A percentile compares a stretch with the other conserved stretches of the same genome.
Evolutionary conservation across 371 early-diverging fungal species (phyloP).

Genomic region (Nematocida homosporus): DNA sequence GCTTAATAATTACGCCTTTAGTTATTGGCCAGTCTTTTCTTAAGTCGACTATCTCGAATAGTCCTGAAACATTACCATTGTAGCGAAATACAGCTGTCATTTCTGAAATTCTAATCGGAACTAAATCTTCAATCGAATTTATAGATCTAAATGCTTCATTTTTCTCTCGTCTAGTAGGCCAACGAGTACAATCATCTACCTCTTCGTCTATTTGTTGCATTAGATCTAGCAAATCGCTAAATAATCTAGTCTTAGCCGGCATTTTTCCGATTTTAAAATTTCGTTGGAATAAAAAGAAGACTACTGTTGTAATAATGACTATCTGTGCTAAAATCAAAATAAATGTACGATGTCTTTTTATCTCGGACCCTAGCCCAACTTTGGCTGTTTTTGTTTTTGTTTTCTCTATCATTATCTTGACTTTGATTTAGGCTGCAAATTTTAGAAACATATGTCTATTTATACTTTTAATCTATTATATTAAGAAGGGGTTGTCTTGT

Average conservation of each 20-base stretch:
- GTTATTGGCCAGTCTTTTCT: neutral
- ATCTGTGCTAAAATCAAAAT: conserved; percentile 22
- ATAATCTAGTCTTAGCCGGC: conserved; percentile 1
- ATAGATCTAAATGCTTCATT: conserved; percentile 20
- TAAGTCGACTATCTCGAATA: neutral
- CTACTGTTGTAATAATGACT: conserved; percentile 23
- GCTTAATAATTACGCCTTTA: conserved; percentile 56
- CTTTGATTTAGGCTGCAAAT: conserved; percentile 9
- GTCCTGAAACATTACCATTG: conserved; percentile 11
- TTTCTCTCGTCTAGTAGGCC: conserved; percentile 27
- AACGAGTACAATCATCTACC: conserved; percentile 23
- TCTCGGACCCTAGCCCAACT: conserved; percentile 1
- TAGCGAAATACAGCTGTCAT: conserved; percentile 50
- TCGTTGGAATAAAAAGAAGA: conserved; percentile 53
- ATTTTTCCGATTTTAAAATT: conserved; percentile 44
- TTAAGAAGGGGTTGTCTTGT: neutral
- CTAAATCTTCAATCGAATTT: conserved; percentile 11
- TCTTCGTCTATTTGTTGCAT: conserved; percentile 32
- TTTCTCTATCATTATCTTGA: neutral
- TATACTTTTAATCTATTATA: neutral
- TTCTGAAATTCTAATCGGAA: conserved; percentile 48
- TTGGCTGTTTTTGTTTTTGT: neutral
- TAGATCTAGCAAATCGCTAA: conserved; percentile 14
- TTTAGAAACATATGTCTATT: conserved; percentile 8
- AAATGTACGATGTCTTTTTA: conserved; percentile 21